Evolutionary conservation across 164 flowering plant genomes (phyloP).

Genomic region (Piper betle): DNA sequence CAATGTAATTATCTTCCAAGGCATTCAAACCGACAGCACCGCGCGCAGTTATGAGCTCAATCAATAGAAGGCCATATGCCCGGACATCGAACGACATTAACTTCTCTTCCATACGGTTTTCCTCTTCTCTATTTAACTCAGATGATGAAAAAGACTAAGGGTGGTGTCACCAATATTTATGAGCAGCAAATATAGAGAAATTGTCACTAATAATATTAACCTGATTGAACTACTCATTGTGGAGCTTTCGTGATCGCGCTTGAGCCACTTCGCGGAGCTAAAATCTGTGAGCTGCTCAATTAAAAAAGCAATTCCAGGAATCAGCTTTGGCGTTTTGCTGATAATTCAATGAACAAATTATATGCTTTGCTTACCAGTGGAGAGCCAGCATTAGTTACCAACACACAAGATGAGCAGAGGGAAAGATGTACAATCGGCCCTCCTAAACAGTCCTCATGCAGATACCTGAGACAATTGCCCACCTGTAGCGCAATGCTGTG

Average conservation of each 20-base stretch:
- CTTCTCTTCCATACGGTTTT: neutral
- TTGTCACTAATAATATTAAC: slow-evolving; percentile 11
- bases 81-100: slow-evolving; percentile 17
- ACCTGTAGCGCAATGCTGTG: slow-evolving; percentile 25
- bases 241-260: slow-evolving; percentile 8
- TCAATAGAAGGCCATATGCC: slow-evolving; percentile 29
- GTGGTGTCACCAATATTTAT: neutral
- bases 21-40: slow-evolving; percentile 2
- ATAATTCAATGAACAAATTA: neutral
- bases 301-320: neutral
- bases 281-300: slow-evolving; percentile 21
- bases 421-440: slow-evolving; percentile 29
- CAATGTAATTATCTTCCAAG: slow-evolving; percentile 8
- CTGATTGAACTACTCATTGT: neutral
- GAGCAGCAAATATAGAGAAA: neutral
- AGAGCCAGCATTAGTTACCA: slow-evolving; percentile 12
- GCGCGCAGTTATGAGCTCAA: slow-evolving; percentile 35
- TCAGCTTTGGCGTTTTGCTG: neutral
- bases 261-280: slow-evolving; percentile 19
- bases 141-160: neutral
- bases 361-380: slow-evolving; percentile 15
- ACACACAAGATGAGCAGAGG: slow-evolving; percentile 17
- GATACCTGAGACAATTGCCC: slow-evolving; percentile 32
- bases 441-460: slow-evolving; percentile 38
- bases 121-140: neutral